These are phyloP conservation scores for Paramecium caudatum DNA, from an alignment of 73 alveolate species.

Conservation along the genomic window DNA sequence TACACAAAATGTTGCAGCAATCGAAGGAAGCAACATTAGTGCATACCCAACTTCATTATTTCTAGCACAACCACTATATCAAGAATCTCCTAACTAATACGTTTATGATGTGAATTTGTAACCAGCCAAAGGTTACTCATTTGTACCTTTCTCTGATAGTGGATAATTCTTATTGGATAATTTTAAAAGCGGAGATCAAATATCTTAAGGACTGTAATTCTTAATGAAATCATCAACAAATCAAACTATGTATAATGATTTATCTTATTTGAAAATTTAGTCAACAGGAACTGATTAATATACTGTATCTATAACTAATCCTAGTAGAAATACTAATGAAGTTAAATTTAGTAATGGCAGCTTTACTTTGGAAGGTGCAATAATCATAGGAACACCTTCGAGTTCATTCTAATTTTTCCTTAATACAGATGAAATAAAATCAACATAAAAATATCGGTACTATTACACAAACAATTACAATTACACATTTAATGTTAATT, in stretches of 20 bases:
- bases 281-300: conserved; percentile 13
- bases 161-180: not conserved
- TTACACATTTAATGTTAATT: not conserved
- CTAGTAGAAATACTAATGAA: conserved; percentile 1
- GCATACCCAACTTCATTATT: conserved; percentile 25
- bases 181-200: conserved; percentile 26
- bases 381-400: not conserved
- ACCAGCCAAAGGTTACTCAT: conserved; percentile 27
- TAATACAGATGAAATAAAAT: conserved; percentile 8
- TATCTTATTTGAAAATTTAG: not conserved
- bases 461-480: conserved; percentile 11
- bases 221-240: conserved; percentile 17
- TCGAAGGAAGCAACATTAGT: conserved; percentile 6
- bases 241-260: conserved; percentile 46
- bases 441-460: not conserved
- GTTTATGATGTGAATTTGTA: not conserved
- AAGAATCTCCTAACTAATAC: not conserved
- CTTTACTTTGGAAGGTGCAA: not conserved
- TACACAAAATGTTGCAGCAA: not conserved
- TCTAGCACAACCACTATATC: not conserved
- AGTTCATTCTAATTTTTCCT: not conserved
- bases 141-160: not conserved
- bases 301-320: not conserved
- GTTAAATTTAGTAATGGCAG: conserved; percentile 25
- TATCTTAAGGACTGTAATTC: not conserved